These are phyloP conservation scores for Phytophthora boehmeriae DNA, from an alignment of 352 stramenopile species.

Conservation along the genomic window DNA sequence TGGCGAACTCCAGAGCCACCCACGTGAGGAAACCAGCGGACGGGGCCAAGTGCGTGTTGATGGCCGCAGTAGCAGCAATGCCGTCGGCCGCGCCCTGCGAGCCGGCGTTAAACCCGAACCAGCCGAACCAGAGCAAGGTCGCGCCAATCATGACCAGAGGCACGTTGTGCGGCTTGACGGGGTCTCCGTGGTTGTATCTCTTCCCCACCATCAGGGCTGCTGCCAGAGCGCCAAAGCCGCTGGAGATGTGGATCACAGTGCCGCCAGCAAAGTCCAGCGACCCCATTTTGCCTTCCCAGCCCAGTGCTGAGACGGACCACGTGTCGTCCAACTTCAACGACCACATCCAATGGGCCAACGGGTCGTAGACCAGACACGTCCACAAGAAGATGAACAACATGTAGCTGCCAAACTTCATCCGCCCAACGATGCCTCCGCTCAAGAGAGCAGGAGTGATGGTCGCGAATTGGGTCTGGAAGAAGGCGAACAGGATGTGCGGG, in stretches of 20 bases:
- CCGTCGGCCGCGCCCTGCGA: slow-evolving; percentile 63
- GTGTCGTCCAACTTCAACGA: slow-evolving; percentile 61
- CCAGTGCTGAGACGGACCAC: slow-evolving; percentile 47
- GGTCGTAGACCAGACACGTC: slow-evolving; percentile 86
- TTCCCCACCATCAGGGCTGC: slow-evolving; percentile 74
- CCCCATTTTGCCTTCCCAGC: slow-evolving; percentile 77
- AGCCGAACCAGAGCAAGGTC: slow-evolving; percentile 85
- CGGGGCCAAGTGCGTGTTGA: slow-evolving; percentile 78
- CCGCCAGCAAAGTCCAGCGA: slow-evolving; percentile 84
- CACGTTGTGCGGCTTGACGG: slow-evolving; percentile 84
- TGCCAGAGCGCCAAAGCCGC: slow-evolving; percentile 78
- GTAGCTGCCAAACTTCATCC: slow-evolving; percentile 82
- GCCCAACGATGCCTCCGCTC: slow-evolving; percentile 78
- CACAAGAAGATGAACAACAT: slow-evolving; percentile 83
- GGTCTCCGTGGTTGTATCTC: slow-evolving; percentile 73
- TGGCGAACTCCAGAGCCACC: slow-evolving; percentile 58
- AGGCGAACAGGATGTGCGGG: slow-evolving; percentile 73
- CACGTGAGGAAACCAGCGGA: slow-evolving; percentile 73
- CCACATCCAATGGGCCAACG: slow-evolving; percentile 88
- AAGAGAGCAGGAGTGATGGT: slow-evolving; percentile 80
- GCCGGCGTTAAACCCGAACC: slow-evolving; percentile 86
- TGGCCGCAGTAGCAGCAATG: slow-evolving; percentile 65
- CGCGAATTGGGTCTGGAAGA: slow-evolving; percentile 88
- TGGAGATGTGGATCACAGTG: slow-evolving; percentile 85
- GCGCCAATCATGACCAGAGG: slow-evolving; percentile 84